Percentiles rank a stretch among this genome's conserved stretches.
Conservation (phyloP, 768 basidiomycete genomes). For the Galerina sulciceps region DNA sequence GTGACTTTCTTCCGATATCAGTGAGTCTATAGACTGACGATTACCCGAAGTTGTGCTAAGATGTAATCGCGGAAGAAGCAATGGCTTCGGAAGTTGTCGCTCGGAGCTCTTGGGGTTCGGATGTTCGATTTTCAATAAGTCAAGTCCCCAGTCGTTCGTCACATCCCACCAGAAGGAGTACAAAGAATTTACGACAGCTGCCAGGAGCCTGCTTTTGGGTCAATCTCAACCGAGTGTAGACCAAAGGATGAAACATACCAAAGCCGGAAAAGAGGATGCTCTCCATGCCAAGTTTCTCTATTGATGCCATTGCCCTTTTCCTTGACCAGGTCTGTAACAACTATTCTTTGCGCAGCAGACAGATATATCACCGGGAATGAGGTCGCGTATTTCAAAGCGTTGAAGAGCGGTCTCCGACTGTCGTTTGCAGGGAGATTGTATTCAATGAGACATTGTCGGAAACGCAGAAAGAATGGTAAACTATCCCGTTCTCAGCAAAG, state of each 20-base stretch:
- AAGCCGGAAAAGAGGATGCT: slow-evolving; percentile 78
- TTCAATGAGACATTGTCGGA: slow-evolving; percentile 94
- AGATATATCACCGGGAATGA: slow-evolving; percentile 96
- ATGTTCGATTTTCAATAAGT: slow-evolving; percentile 56
- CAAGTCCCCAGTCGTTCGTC: slow-evolving; percentile 96
- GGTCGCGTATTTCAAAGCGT: slow-evolving; percentile 95
- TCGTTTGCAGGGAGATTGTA: slow-evolving; percentile 66
- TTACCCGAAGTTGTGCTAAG: slow-evolving; percentile 35
- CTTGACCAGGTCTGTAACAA: slow-evolving; percentile 60
- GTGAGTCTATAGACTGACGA: slow-evolving; percentile 21
- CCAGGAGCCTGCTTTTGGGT: slow-evolving; percentile 65
- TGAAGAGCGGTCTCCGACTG: slow-evolving; percentile 77
- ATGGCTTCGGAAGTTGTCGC: slow-evolving; percentile 43
- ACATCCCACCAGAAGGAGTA: slow-evolving; percentile 99
- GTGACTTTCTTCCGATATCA: slow-evolving; percentile 22
- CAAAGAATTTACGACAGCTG: slow-evolving; percentile 84
- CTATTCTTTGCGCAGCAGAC: slow-evolving; percentile 85
- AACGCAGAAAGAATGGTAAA: slow-evolving; percentile 87
- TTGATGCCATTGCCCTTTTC: slow-evolving; percentile 47
- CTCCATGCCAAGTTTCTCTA: slow-evolving; percentile 68
- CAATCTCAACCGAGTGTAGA: background rate
- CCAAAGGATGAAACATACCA: slow-evolving; percentile 58
- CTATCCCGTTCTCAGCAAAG: slow-evolving; percentile 33
- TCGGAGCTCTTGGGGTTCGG: slow-evolving; percentile 25
- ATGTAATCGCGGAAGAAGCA: slow-evolving; percentile 51